Percentiles rank a stretch among this genome's conserved stretches.
Evolutionary conservation across 805 yeast genomes (phyloP).

Genomic region (Candida manassasensis): DNA sequence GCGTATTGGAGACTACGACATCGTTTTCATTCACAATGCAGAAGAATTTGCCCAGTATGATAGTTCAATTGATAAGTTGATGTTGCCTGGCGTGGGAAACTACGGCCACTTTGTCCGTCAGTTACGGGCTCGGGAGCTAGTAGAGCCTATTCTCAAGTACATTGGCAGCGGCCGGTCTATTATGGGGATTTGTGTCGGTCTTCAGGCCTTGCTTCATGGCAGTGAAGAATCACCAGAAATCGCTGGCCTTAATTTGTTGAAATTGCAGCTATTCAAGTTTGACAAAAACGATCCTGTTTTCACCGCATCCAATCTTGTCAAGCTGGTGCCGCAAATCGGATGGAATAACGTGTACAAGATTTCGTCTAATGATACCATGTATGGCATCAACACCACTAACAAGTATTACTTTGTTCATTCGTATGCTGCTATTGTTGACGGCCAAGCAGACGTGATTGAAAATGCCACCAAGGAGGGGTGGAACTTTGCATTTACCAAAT

Average conservation of each 20-base stretch:
- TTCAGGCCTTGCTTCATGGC: conserved; percentile 74
- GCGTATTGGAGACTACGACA: conserved; percentile 61
- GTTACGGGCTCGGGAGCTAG: conserved; percentile 56
- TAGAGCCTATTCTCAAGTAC: conserved; percentile 60
- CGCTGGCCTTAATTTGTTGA: conserved; percentile 51
- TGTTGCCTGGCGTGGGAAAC: conserved; percentile 97
- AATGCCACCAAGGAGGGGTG: conserved; percentile 43
- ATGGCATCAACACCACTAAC: conserved; percentile 57
- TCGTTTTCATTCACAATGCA: conserved; percentile 55
- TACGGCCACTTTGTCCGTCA: conserved; percentile 89
- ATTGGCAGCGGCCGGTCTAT: conserved; percentile 75
- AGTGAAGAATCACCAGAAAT: conserved; percentile 75
- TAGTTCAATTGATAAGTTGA: conserved; percentile 48
- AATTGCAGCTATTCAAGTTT: conserved; percentile 52
- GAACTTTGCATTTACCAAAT: conserved; percentile 67
- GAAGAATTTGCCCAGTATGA: conserved; percentile 44
- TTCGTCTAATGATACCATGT: conserved; percentile 35
- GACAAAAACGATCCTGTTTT: conserved; percentile 31
- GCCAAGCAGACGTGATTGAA: conserved; percentile 22
- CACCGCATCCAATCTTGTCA: conserved; percentile 32
- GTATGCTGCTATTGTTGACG: conserved; percentile 66
- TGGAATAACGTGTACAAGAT: conserved; percentile 63
- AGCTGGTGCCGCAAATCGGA: conserved; percentile 95
- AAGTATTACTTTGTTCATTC: conserved; percentile 96
- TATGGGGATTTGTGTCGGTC: conserved; percentile 97